A percentile compares a stretch with the other conserved stretches of the same genome.
These are phyloP conservation scores for Solanum clarkiae DNA, from an alignment of 257 asterid genomes.

Conservation along the genomic window DNA sequence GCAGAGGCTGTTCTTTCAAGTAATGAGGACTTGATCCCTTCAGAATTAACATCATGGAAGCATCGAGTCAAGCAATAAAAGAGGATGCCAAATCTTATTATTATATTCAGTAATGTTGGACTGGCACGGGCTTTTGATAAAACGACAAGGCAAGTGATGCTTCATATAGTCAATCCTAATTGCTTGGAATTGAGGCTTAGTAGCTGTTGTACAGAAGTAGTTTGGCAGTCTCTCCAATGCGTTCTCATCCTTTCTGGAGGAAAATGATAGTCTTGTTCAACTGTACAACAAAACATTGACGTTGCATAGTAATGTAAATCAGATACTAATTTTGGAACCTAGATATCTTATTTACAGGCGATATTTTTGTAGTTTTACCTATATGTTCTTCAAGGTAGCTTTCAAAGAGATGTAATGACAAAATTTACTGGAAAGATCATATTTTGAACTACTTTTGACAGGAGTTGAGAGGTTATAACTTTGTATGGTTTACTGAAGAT, in stretches of 20 bases:
- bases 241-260: not conserved
- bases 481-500: not conserved
- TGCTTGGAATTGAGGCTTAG: not conserved
- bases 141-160: not conserved
- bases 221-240: not conserved
- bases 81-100: not conserved
- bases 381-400: not conserved
- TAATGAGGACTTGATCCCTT: slow-evolving; percentile 51
- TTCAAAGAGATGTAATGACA: not conserved
- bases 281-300: not conserved
- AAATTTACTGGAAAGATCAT: not conserved
- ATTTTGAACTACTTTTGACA: not conserved
- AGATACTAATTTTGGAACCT: not conserved
- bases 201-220: not conserved
- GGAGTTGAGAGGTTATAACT: not conserved
- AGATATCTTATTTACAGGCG: not conserved
- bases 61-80: slow-evolving; percentile 7
- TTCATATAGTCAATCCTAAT: not conserved
- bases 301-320: not conserved
- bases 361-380: not conserved
- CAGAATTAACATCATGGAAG: slow-evolving; percentile 67
- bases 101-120: not conserved
- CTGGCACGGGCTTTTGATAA: not conserved
- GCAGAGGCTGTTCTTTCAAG: slow-evolving; percentile 55
- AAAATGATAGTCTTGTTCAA: not conserved